Evolutionary conservation across 495 filamentous ascomycete species (phyloP), one percentile per base, ranked within the genome.

Genomic region (Xanthoparmelia taractica): DNA sequence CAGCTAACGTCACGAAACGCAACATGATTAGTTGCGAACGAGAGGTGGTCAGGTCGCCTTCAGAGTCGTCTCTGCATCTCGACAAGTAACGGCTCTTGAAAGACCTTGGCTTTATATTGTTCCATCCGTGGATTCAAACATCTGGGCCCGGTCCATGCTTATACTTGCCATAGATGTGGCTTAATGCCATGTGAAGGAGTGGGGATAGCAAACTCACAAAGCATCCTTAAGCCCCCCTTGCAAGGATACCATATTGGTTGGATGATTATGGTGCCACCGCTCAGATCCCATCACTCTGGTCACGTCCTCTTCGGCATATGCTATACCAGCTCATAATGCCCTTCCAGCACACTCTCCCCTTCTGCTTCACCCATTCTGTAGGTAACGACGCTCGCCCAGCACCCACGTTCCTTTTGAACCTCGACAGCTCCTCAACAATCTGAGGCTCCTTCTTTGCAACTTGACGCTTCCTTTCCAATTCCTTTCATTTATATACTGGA

Each of bases 361-460:
- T 48, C 43, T 58, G 0, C 36, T 11, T 31, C 41, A 33, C 36
- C 40, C n/a, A 58, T n/a, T 38, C 36, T 36, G 36, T 41, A 45
- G 29, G 48, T 31, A 12, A 33, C 31, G 13, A 57, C 61, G n/a
- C 61, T 63, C 52, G 33, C 48, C 58, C 0, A 47, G 15, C 54
- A 63, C n/a, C 27, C 20, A 34, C 41, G 38, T 17, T 60, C 59
- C 8, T 48, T 50, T 31, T 38, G 33, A 50, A 48, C 38, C 61
- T 63, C 48, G 54, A 58, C 41, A 45, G 15, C 48, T 50, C 38
- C 20, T n/a, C 31, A 23, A 29, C 33, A 37, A 2, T 1, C 12
- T 25, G n/a, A 52, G 27, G 57, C 29, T 63, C 41, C 6, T n/a
- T 33, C 37, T 31, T 58, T 29, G 29, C 18, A 33, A 23, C 55